A percentile compares a stretch with the other conserved stretches of the same genome.
Conservation (phyloP, 208 protist genomes). For the Leishmania arabica region DNA sequence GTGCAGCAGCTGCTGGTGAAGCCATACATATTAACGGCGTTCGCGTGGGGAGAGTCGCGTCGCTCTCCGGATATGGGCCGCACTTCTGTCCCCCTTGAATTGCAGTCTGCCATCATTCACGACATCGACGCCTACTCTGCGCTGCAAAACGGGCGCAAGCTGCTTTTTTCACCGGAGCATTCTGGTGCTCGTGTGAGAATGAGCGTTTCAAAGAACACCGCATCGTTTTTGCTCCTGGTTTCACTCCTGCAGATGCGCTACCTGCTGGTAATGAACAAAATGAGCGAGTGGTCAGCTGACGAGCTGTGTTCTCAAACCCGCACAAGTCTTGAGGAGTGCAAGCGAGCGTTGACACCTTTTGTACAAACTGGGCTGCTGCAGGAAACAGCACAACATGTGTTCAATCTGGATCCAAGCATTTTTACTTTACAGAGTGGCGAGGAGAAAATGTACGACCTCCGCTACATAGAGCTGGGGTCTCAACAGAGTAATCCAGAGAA, state of each 20-base stretch:
- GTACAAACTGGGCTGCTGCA: constrained; percentile 18
- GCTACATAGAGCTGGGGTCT: constrained; percentile 18
- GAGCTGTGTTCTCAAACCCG: constrained; percentile 16
- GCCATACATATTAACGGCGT: constrained; percentile 21
- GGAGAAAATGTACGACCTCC: constrained; percentile 20
- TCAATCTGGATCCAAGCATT: background rate
- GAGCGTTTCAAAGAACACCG: background rate
- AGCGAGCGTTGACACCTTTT: constrained; percentile 26
- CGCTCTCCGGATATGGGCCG: constrained; percentile 6
- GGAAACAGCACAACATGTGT: constrained; percentile 18
- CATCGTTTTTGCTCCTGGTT: constrained; percentile 19
- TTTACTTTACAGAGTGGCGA: background rate
- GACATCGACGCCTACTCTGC: constrained; percentile 13
- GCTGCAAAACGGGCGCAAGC: constrained; percentile 13
- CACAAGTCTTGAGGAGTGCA: constrained; percentile 15
- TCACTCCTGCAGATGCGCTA: constrained; percentile 30
- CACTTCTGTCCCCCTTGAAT: constrained; percentile 6
- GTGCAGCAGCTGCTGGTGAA: constrained; percentile 7
- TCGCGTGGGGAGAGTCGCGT: constrained; percentile 25
- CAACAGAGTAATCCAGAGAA: constrained; percentile 31
- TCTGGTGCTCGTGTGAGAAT: constrained; percentile 26
- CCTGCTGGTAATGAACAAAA: constrained; percentile 24
- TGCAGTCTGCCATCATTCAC: background rate
- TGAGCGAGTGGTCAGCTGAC: constrained; percentile 19
- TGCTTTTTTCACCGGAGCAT: constrained; percentile 31